These are phyloP conservation scores for Hericium rajendrae DNA, from an alignment of 768 basidiomycete genomes.

Conservation along the genomic window DNA sequence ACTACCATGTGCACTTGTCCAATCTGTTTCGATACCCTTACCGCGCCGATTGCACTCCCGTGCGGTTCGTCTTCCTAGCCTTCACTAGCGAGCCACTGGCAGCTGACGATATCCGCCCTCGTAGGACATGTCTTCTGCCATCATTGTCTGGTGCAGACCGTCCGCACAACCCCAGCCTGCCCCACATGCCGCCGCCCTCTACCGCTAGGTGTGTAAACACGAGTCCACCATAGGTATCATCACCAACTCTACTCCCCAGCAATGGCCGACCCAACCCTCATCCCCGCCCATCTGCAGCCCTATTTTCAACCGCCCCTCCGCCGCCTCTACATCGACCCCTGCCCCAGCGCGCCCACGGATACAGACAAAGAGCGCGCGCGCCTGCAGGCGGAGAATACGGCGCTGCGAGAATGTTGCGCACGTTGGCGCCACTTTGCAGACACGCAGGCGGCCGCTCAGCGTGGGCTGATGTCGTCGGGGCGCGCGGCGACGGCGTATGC, in stretches of 20 bases:
- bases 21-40: neutral
- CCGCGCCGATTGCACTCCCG: neutral
- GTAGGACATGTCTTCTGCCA: conserved; percentile 10
- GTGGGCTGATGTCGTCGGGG: neutral
- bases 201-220: neutral
- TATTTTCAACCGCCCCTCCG: conserved; percentile 10
- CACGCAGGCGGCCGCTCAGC: conserved; percentile 4
- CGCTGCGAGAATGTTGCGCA: conserved; percentile 3
- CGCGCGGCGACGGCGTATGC: conserved; percentile 3
- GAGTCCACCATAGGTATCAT: too few relatives aligned
- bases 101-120: neutral
- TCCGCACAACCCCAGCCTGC: conserved; percentile 1
- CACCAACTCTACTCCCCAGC: neutral
- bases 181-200: conserved; percentile 11
- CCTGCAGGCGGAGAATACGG: conserved; percentile 7
- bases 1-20: neutral
- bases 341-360: neutral
- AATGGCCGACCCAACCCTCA: conserved; percentile 1
- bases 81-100: neutral
- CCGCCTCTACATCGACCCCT: conserved; percentile 8
- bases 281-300: conserved; percentile 11
- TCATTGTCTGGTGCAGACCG: conserved; percentile 1
- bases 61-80: conserved; percentile 1
- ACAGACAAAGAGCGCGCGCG: neutral
- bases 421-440: conserved; percentile 11